Evolutionary conservation across 202 grass and related monocot genomes (phyloP).

Genomic region (Eragrostis tef): DNA sequence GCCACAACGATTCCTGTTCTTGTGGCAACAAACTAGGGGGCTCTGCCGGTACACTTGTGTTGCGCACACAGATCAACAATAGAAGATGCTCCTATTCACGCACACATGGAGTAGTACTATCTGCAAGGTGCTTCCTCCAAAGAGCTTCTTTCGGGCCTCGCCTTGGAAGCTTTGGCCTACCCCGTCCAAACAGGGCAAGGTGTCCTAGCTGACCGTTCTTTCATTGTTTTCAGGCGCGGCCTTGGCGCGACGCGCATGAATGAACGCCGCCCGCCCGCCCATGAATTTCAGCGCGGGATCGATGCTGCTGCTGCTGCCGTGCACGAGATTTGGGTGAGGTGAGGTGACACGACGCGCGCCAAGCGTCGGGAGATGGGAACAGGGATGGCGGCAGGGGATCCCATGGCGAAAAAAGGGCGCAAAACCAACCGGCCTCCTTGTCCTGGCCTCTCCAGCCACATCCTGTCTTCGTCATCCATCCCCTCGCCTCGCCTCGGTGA

Average conservation of each 20-base stretch:
- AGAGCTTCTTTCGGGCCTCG: neutral
- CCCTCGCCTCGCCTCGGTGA: neutral
- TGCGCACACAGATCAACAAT: too few relatives aligned
- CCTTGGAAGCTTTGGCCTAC: neutral
- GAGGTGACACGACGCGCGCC: neutral
- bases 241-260: slow-evolving; percentile 40
- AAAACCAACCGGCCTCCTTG: neutral
- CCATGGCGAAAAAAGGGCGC: neutral
- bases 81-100: too few relatives aligned
- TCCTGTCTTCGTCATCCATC: slow-evolving; percentile 1
- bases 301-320: too few relatives aligned
- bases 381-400: slow-evolving; percentile 2
- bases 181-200: slow-evolving; percentile 10
- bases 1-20: slow-evolving; percentile 5
- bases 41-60: too few relatives aligned
- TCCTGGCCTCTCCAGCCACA: slow-evolving; percentile 22
- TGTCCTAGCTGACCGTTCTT: neutral
- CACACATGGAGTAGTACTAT: too few relatives aligned
- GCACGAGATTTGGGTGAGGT: slow-evolving; percentile 10
- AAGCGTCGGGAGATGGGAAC: slow-evolving; percentile 13
- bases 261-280: too few relatives aligned
- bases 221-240: slow-evolving; percentile 23
- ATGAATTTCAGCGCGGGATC: slow-evolving; percentile 34
- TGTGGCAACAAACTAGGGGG: neutral
- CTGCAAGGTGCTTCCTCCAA: neutral